Conservation (phyloP, 176 grass and related monocot species). For the Canna indica region DNA sequence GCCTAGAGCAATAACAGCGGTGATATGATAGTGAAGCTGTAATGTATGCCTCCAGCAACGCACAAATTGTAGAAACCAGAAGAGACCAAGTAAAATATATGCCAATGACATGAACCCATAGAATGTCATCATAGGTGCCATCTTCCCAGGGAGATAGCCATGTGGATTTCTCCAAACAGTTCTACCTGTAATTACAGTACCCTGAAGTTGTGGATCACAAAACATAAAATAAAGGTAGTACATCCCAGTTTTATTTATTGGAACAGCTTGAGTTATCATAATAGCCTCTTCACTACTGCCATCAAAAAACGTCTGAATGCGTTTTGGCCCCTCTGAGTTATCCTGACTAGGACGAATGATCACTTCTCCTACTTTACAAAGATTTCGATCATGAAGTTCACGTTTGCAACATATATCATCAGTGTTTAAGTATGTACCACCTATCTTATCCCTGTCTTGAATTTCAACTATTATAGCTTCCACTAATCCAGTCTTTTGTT, state of each 20-base stretch:
- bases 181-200: conserved; percentile 66
- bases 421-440: conserved; percentile 73
- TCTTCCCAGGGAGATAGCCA: conserved; percentile 98
- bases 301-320: conserved; percentile 92
- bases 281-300: conserved; percentile 50
- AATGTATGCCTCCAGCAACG: conserved; percentile 78
- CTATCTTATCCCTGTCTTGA: conserved; percentile 91
- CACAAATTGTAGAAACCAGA: conserved; percentile 93
- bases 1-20: conserved; percentile 89
- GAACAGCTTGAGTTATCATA: conserved; percentile 51
- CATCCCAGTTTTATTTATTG: conserved; percentile 85
- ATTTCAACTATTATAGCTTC: conserved; percentile 98
- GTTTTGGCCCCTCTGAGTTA: conserved; percentile 73
- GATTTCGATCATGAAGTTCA: conserved; percentile 53
- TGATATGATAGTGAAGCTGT: conserved; percentile 96
- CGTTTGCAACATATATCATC: conserved; percentile 85
- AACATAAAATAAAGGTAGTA: conserved; percentile 99
- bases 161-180: conserved; percentile 98
- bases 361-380: conserved; percentile 77
- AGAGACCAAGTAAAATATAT: conserved; percentile 82
- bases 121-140: conserved; percentile 91
- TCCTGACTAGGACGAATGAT: conserved; percentile 85
- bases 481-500: conserved; percentile 87
- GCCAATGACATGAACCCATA: conserved; percentile 94
- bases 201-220: conserved; percentile 78